Base-by-base conservation (phyloP, 2,329 filamentous ascomycete species). In the Xylaria sp. region DNA sequence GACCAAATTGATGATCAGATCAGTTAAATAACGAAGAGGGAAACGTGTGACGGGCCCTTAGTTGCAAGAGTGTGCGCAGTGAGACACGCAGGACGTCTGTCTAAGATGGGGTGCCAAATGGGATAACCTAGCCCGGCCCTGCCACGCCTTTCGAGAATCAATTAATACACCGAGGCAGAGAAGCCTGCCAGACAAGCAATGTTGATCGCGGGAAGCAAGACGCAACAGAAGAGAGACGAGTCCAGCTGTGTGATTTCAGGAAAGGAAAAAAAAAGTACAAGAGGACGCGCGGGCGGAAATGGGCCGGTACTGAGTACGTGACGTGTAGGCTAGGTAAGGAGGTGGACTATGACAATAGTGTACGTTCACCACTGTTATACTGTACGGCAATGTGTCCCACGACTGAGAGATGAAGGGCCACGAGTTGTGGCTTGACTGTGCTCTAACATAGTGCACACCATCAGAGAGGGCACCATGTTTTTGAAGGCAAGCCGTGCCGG, bases 1-100 rank as follows among this genome's bases (percentile, higher is more conserved):
- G 74, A 72, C 75, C 75, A 72, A 73, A 70, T 72, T 72, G 70
- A 77, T 66, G 76, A 73, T 70, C 72, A 73, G 65, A 54, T 63
- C 63, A 70, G 65, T 60, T 57, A 70, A 63, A 58, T 10, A 39
- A 51, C 58, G 50, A 65, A 34, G 58, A 50, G 62, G 58, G 18
- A 48, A 37, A 60, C 23, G 67, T 56, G 56, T 41, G 57, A 67
- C 23, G 52, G 62, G 65, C 54, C 57, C 60, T 41, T 51, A 37
- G 59, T 13, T n/a, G 51, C 25, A 61, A 57, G 65, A 66, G 34
- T 48, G 34, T 37, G 34, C 34, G 65, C 59, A 51, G 59, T 70
- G 63, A 70, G 65, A 66, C 63, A 69, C 62, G 69, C 67, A 66
- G 54, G 56, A 54, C 46, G 60, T 61, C 50, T 58, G 62, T 62